Conservation (phyloP, 2,329 filamentous ascomycete species). For the Calonectria montana region DNA sequence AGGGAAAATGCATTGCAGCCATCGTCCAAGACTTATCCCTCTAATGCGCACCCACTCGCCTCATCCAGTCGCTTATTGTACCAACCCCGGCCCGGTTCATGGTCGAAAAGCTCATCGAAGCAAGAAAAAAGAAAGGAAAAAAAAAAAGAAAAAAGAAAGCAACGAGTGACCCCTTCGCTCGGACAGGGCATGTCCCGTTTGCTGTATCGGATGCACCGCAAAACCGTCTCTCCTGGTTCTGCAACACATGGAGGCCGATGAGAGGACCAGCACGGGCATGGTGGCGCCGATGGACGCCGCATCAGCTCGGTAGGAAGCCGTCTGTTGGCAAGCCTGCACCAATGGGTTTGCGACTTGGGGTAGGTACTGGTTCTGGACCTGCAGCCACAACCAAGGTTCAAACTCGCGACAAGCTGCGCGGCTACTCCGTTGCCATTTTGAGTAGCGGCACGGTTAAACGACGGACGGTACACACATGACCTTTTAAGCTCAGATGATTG, state of each 20-base stretch:
- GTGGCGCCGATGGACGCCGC: neutral
- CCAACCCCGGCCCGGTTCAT: conserved; percentile 6
- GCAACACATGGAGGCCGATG: neutral
- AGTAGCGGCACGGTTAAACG: neutral
- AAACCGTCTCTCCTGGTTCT: neutral
- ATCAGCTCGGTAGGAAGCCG: neutral
- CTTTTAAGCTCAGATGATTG: conserved; percentile 3
- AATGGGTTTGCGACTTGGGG: conserved; percentile 6
- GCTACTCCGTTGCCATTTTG: neutral
- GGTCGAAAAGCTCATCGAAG: neutral
- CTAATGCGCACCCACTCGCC: conserved; percentile 1
- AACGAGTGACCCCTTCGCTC: conserved; percentile 1
- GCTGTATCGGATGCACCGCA: neutral
- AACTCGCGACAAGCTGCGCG: neutral
- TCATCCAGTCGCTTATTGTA: neutral
- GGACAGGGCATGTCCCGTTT: neutral
- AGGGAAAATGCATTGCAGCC: conserved; percentile 3
- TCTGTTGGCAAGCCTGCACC: conserved; percentile 8
- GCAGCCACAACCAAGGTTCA: conserved; percentile 8
- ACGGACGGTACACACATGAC: neutral
- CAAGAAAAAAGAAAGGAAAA: neutral
- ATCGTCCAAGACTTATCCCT: conserved; percentile 13
- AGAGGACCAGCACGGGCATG: neutral
- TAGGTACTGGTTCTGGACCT: conserved; percentile 2
- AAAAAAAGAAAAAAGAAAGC: neutral